These are phyloP conservation scores for Fraxinus sp. DNA, from an alignment of 305 asterid genomes.

Conservation along the genomic window DNA sequence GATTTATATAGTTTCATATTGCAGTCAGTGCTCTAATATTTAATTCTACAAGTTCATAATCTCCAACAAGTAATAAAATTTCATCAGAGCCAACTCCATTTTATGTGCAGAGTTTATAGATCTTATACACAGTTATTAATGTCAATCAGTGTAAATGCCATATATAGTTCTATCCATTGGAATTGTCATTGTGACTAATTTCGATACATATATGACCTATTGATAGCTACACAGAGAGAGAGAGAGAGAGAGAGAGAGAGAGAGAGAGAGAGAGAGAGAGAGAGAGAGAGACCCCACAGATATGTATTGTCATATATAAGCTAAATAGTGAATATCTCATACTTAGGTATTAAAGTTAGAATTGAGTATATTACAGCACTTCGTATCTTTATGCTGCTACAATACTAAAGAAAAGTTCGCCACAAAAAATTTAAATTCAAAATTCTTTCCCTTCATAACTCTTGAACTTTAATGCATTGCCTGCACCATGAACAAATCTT, in stretches of 20 bases:
- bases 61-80: not conserved
- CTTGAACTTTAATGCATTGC: not conserved
- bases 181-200: not conserved
- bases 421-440: not conserved
- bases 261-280: too few species aligned
- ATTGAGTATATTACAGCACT: not conserved
- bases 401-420: not conserved
- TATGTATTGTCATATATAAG: not conserved
- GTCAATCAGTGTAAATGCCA: not conserved
- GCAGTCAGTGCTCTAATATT: not conserved
- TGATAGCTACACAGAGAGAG: not conserved
- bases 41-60: not conserved
- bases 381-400: not conserved
- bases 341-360: not conserved
- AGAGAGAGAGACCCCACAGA: not conserved
- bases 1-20: slow-evolving; percentile 14
- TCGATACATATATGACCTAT: not conserved
- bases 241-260: not conserved
- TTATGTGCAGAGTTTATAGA: not conserved
- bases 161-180: not conserved
- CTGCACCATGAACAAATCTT: not conserved
- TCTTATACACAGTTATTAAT: not conserved
- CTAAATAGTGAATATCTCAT: not conserved
- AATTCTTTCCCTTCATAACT: not conserved
- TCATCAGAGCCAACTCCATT: not conserved